Evolutionary conservation across 768 basidiomycete species (phyloP), one percentile per base, ranked within the genome.

Genomic region (Mycena albidolilacea): DNA sequence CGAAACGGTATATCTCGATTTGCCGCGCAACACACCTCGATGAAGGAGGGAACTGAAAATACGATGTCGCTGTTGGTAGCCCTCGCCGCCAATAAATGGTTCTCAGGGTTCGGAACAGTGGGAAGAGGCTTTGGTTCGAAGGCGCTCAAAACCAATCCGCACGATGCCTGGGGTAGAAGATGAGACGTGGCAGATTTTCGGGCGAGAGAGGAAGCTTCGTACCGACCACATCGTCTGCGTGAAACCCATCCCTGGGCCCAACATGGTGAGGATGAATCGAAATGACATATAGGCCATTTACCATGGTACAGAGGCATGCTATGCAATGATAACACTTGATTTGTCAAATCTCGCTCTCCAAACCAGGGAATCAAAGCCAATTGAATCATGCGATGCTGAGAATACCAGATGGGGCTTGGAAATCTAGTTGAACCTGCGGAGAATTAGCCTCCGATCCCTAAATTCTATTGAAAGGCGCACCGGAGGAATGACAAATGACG

Each of bases 401-500:
- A 35, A 17, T 35, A 57, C 55, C 55, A 57, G 30, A 57, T 35
- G 12, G 35, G 35, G 35, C 55, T 57, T 57, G 55, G 55, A 37
- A 57, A 57, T 3, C 55, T 14, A 7, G 55, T 57, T 17, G 55
- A 57, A 8, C 55, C 52, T 54, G 23, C 15, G 52, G 21, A 54
- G 8, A 23, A 11, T 54, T 54, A 30, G 17, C 21, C 23, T 23
- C 52, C 7, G 11, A 23, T 19, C n/a, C 11, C 23, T 23, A 12
- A 30, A 54, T 30, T 54, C 7, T 21, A 21, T 21, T 21, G 10
- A 7, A 54, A 23, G 23, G 30, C 52, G 11, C 12, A 54, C 52
- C 52, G 17, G 52, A 54, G 23, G 52, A 54, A 54, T 54, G 52
- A 54, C 52, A 54, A 54, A 54, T 54, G 52, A 54, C 15, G 52